Conservation (phyloP, 495 filamentous ascomycete species). For the Baudoinia panamericana region DNA sequence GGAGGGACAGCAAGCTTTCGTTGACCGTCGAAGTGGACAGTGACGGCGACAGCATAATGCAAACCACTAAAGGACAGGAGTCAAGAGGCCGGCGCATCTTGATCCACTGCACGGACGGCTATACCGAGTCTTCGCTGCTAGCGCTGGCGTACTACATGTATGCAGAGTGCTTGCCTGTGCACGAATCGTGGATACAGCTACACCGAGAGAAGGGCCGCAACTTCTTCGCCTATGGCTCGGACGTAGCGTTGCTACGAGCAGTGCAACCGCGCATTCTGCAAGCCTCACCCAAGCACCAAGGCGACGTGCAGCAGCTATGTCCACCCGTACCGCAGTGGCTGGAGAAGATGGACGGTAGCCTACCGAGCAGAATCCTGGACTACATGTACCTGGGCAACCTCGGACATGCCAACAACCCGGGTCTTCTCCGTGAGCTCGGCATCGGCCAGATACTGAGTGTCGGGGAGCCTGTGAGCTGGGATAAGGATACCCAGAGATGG, state of each 20-base stretch:
- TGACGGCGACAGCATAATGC: slow-evolving; percentile 41
- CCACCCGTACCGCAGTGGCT: slow-evolving; percentile 62
- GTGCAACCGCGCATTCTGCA: slow-evolving; percentile 62
- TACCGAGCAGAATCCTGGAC: slow-evolving; percentile 77
- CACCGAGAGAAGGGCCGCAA: slow-evolving; percentile 74
- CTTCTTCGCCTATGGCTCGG: slow-evolving; percentile 89
- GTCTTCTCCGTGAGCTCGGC: slow-evolving; percentile 62
- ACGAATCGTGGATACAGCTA: slow-evolving; percentile 74
- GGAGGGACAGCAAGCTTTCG: slow-evolving; percentile 19
- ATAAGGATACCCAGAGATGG: slow-evolving; percentile 50
- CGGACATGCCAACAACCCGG: slow-evolving; percentile 82
- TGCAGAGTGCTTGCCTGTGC: slow-evolving; percentile 62
- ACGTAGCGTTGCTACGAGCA: slow-evolving; percentile 62
- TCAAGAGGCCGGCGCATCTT: slow-evolving; percentile 47
- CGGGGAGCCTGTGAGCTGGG: slow-evolving; percentile 80
- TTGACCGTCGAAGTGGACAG: slow-evolving; percentile 31
- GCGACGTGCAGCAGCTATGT: slow-evolving; percentile 10
- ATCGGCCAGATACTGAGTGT: slow-evolving; percentile 84
- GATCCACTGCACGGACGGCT: slow-evolving; percentile 89
- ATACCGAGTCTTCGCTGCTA: slow-evolving; percentile 83
- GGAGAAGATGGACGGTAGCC: slow-evolving; percentile 68
- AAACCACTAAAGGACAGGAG: background rate
- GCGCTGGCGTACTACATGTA: slow-evolving; percentile 86
- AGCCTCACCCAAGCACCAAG: slow-evolving; percentile 29
- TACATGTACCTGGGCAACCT: slow-evolving; percentile 96